Percentiles rank a stretch among this genome's conserved stretches.
Evolutionary conservation across 257 asterid species (phyloP).

Genomic region (Oldenlandia corymbosa): DNA sequence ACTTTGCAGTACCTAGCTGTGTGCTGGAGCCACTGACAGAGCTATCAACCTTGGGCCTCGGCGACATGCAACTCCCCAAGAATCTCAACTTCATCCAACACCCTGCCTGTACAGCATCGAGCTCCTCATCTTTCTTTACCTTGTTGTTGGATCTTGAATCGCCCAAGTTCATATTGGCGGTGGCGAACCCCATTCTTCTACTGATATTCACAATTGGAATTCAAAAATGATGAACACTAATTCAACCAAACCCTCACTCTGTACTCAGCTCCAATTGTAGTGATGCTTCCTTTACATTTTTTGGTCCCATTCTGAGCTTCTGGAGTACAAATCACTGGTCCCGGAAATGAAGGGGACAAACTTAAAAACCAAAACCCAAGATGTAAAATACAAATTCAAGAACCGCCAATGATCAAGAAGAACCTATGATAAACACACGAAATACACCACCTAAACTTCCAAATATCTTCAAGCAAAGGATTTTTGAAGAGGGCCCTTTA

Average conservation of each 20-base stretch:
- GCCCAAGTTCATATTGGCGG: slow-evolving; percentile 33
- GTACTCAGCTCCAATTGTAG: slow-evolving; percentile 29
- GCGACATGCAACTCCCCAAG: slow-evolving; percentile 57
- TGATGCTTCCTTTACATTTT: slow-evolving; percentile 25
- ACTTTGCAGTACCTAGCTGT: slow-evolving; percentile 48
- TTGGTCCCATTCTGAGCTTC: slow-evolving; percentile 14
- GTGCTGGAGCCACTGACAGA: slow-evolving; percentile 55
- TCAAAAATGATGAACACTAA: neutral
- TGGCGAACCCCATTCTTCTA: slow-evolving; percentile 45
- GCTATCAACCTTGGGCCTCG: slow-evolving; percentile 61
- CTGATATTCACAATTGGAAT: slow-evolving; percentile 32
- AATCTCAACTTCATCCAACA: slow-evolving; percentile 63
- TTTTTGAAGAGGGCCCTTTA: slow-evolving; percentile 1
- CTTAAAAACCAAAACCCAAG: neutral
- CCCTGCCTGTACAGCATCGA: slow-evolving; percentile 42
- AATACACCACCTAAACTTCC: slow-evolving; percentile 6
- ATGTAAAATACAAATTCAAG: neutral
- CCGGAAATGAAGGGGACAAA: slow-evolving; percentile 31
- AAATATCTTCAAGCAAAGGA: neutral
- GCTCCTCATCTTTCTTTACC: slow-evolving; percentile 39
- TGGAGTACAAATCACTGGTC: slow-evolving; percentile 22
- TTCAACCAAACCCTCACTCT: slow-evolving; percentile 23
- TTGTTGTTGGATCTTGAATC: slow-evolving; percentile 33
- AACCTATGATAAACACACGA: neutral
- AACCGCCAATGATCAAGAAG: neutral